Conservation (phyloP, 371 early-diverging fungal genomes). For the Circinella minor region DNA sequence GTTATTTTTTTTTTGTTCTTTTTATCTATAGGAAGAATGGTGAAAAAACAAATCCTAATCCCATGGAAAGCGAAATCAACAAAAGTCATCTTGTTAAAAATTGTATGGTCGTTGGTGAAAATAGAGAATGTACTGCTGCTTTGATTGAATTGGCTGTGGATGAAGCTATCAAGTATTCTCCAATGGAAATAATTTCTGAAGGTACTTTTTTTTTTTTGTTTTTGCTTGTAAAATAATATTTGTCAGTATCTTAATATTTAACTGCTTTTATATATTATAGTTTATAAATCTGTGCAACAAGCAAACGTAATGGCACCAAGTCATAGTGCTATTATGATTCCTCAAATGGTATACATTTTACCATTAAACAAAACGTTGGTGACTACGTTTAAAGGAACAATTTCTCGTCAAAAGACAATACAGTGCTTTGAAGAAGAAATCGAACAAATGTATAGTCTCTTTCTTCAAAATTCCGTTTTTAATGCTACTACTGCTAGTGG, state of each 20-base stretch:
- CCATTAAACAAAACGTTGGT: conserved; percentile 20
- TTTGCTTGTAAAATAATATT: background rate
- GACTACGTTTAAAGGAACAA: conserved; percentile 36
- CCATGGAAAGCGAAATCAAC: conserved; percentile 35
- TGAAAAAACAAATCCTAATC: conserved; percentile 46
- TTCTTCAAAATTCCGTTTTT: conserved; percentile 12
- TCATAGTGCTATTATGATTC: conserved; percentile 33
- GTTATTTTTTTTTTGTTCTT: background rate
- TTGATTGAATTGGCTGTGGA: conserved; percentile 23
- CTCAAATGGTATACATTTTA: conserved; percentile 44
- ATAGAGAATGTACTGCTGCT: conserved; percentile 30
- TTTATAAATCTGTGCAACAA: conserved; percentile 28
- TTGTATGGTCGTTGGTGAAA: conserved; percentile 31
- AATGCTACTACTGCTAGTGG: background rate
- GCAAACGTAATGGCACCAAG: conserved; percentile 35
- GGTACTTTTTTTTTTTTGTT: conserved; percentile 12
- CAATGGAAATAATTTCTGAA: conserved; percentile 12
- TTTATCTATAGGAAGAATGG: conserved; percentile 31
- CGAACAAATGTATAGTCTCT: conserved; percentile 33
- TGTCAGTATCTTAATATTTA: too few species aligned
- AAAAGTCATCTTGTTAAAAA: conserved; percentile 20
- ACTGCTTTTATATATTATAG: conserved; percentile 1
- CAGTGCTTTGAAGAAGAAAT: conserved; percentile 17
- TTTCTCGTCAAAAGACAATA: conserved; percentile 25
- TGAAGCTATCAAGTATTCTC: background rate